Percentiles rank a stretch among this genome's conserved stretches.
These are phyloP conservation scores for Lactifluus subvellereus DNA, from an alignment of 768 basidiomycete species.

Conservation along the genomic window DNA sequence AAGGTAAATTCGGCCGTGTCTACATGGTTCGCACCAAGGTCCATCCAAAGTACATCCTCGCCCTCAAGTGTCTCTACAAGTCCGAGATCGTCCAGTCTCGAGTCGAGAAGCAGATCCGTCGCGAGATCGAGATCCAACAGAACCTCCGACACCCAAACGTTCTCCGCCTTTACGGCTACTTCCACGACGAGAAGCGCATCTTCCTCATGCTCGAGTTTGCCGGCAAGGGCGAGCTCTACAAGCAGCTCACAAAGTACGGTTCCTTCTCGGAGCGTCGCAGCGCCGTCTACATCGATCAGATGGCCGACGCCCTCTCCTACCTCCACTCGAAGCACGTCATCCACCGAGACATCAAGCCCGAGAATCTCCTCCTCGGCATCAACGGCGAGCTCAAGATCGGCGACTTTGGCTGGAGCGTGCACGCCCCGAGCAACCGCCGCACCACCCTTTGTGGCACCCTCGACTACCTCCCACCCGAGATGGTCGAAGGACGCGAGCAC, in stretches of 20 bases:
- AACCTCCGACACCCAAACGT: conserved; percentile 95
- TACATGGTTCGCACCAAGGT: conserved; percentile 96
- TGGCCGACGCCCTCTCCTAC: conserved; percentile 93
- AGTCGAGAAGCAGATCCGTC: conserved; percentile 94
- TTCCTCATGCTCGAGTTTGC: conserved; percentile 99
- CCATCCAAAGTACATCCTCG: conserved; percentile 87
- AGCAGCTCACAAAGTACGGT: conserved; percentile 82
- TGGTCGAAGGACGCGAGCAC: conserved; percentile 92
- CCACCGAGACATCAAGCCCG: conserved; percentile 98
- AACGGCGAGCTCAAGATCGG: conserved; percentile 97
- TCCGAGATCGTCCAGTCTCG: conserved; percentile 86
- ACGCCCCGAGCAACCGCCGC: conserved; percentile 85
- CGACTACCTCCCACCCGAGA: conserved; percentile 97
- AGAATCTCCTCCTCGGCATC: conserved; percentile 90
- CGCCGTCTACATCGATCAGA: conserved; percentile 90
- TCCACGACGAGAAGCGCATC: conserved; percentile 96
- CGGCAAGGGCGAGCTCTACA: conserved; percentile 94
- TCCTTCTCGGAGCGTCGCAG: conserved; percentile 85
- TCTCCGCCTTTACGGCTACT: conserved; percentile 91
- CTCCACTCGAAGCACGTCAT: conserved; percentile 96
- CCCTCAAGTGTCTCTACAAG: conserved; percentile 96
- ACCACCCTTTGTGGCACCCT: conserved; percentile 93
- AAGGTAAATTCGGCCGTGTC: conserved; percentile 97
- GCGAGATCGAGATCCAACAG: conserved; percentile 98
- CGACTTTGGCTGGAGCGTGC: conserved; percentile 98